Evolutionary conservation across 768 basidiomycete genomes (phyloP), one percentile per base, ranked within the genome.

Genomic region (Antrodiella citrinella): DNA sequence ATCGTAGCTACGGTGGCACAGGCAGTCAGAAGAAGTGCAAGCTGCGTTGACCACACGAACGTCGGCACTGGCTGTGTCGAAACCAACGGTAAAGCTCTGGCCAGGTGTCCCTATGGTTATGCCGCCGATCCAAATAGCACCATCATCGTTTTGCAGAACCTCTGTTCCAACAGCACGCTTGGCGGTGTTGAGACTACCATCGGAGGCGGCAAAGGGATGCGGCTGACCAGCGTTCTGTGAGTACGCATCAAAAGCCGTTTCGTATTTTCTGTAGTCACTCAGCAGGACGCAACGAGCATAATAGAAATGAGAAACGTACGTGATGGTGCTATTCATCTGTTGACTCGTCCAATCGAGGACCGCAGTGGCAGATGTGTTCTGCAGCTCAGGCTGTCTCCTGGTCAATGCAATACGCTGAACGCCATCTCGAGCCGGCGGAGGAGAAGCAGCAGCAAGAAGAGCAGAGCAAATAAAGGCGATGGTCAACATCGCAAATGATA

Each of bases 31-130:
- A 3, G 53, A 55, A 19, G 51, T 52, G 55, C 74, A 75, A 15
- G 54, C 51, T 0, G 60, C 48, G 13, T 68, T 70, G 35, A 74
- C 72, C 24, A 76, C 64, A 57, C 80, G 67, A 9, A 77, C 60
- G 61, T 80, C 77, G 43, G 71, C 65, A 39, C 74, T 77, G 22
- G 78, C 72, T 42, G 57, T 55, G 51, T 58, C 54, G 43, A 59
- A 75, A 72, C 52, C 51, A 46, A 60, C 76, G 54, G 64, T 68
- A 56, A 72, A 77, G 12, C 51, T 56, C 52, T 62, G 59, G 43
- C 77, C 70, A 15, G 7, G 7, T 4, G 62, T 49, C 19, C 76
- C 76, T 35, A 67, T 65, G 77, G 77, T 77, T 51, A 77, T 60
- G 40, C 62, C 54, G 13, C 64, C 64, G 30, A 15, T 35, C 7